These are phyloP conservation scores for Coemansia sp. DNA, from an alignment of 192 early-diverging fungal species.

Conservation along the genomic window DNA sequence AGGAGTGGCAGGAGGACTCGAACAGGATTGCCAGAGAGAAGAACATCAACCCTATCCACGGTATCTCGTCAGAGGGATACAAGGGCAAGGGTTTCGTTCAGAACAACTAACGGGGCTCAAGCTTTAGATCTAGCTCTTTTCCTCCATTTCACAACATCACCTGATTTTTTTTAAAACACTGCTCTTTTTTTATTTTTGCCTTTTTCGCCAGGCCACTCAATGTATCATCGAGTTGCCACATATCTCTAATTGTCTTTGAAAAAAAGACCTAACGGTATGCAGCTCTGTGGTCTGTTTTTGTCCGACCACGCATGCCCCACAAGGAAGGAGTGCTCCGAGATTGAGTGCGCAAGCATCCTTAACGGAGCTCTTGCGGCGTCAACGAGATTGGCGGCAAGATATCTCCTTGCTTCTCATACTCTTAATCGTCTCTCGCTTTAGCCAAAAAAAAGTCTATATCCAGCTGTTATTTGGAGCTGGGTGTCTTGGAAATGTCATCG, in stretches of 20 bases:
- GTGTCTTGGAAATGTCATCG: conserved; percentile 30
- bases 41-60: conserved; percentile 78
- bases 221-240: neutral
- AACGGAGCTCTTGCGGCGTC: conserved; percentile 1
- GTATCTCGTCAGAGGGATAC: conserved; percentile 79
- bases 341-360: neutral
- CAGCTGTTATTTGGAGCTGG: neutral
- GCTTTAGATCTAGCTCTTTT: neutral
- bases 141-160: conserved; percentile 7
- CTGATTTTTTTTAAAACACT: neutral
- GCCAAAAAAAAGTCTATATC: neutral
- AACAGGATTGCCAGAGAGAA: conserved; percentile 70
- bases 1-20: conserved; percentile 85
- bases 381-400: neutral
- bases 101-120: conserved; percentile 21
- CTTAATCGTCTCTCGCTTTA: neutral
- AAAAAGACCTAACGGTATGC: conserved; percentile 1
- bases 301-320: conserved; percentile 9
- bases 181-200: neutral
- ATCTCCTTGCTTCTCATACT: neutral
- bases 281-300: neutral
- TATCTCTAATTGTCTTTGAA: neutral
- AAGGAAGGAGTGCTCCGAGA: neutral
- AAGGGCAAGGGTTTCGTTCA: conserved; percentile 73
- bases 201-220: neutral